Evolutionary conservation across 1,284 basidiomycete species (phyloP), one percentile per base, ranked within the genome.

Genomic region (Phellopilus nigrolimitatus): DNA sequence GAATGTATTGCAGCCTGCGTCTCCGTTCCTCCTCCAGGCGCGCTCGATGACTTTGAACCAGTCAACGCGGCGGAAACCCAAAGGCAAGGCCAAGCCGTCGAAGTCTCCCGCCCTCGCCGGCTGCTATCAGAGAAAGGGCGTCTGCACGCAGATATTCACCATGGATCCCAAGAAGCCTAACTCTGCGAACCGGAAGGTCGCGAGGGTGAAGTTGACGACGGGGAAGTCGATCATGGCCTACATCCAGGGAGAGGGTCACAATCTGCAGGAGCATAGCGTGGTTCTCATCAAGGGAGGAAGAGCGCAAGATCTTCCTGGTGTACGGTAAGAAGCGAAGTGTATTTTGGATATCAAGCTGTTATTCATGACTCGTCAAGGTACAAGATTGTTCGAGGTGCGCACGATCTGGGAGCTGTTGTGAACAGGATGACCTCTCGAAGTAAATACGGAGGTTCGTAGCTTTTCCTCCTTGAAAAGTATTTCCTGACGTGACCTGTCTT

Each of bases 101-200:
- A 83, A 79, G 62, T 82, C 91, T 3, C 93, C 93, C 1, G 79
- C 94, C 8, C 78, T 97, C 21, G 73, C 88, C 56, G 73, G 68
- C 27, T 86, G 80, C 64, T 88, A 86, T 9, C 93, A 97, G 70
- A 83, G 83, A 61, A 97, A 95, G 67, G 94, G 90, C 31, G 92
- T 97, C 53, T 89, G 91, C 65, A 80, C 84, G 25, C 82, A 85
- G 59, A 82, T 97, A 21, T 88, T 88, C 68, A 89, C 84, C 40
- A 80, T 77, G 61, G 93, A 89, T 64, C 97, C 97, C 21, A 97
- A 95, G 75, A 99, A 99, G 67, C 97, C 97, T 58, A 99, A 99
- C 71, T 99, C 95, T 37, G 95, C 95, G 39, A 93, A 97, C 64
- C 90, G 97, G 57, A 99, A 98, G 72, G 91, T 98, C 54, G 94